Evolutionary conservation across 2,329 filamentous ascomycete species (phyloP), one percentile per base, ranked within the genome.

Genomic region (Dendryphion nanum): DNA sequence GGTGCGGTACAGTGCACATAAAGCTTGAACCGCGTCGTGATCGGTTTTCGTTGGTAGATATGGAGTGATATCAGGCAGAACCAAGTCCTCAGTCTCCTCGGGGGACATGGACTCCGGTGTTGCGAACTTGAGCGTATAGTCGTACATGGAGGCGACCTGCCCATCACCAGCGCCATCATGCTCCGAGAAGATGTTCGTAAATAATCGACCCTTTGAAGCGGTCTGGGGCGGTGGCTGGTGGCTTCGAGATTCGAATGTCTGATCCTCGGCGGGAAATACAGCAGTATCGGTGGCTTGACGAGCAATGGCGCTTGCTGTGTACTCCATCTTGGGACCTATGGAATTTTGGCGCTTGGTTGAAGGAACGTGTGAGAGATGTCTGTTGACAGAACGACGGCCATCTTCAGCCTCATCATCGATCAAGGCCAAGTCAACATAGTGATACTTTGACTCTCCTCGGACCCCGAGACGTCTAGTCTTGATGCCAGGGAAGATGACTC

Each of bases 391-490:
- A 14, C 53, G 50, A 7, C 50, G 48, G 14, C 40, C 28, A 10
- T 57, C 53, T 30, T 59, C 56, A 16, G 35, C 47, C 29, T 62
- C 57, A 24, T 75, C 74, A 42, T 74, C 72, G 40, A 69, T 68
- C 21, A 76, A 69, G 26, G 71, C 72, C 24, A 77, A 64, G 48
- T 77, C 74, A 33, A 76, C 75, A 57, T 98, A 98, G 67, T 98
- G 93, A 64, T 98, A 98, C 64, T 98, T 98, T 12, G 93, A 98
- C 70, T 97, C 91, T 48, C 93, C 93, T 37, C 93, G 82, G 32
- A 97, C 90, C 46, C 93, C 93, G 10, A 98, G 75, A 48, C 93
- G 81, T 42, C 93, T 79, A 20, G 93, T 98, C 68, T 95, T 91
- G 16, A 98, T 83, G 29, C 90, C 91, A 0, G 93, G 91, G 55